Base-by-base conservation (phyloP, 345 rosid species). In the Salix dunnii region DNA sequence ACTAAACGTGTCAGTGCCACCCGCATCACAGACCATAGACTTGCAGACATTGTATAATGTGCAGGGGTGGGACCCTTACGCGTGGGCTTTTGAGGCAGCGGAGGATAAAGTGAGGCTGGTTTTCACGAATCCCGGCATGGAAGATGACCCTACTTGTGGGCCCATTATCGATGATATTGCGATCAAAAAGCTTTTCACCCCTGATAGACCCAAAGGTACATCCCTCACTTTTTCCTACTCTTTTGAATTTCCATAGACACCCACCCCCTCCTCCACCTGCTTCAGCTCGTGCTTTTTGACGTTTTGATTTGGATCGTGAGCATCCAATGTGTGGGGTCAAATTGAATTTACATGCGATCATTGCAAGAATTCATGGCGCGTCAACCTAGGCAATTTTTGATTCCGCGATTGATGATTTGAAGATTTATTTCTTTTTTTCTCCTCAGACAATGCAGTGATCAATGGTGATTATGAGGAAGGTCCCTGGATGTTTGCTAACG, bases 41-140 rank as follows among this genome's bases (percentile, higher is more conserved):
- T 78, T 96, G 71, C 99, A 96, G 81, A 96, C 99, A 7, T 81
- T 96, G 67, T 93, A 96, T 67, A 93, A 82, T 89, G 94, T 96
- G 72, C 98, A 91, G 65, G 99, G 96, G 36, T 96, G 99, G 99
- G 99, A 96, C 88, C 98, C 99, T 0, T 96, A 96, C 78, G 91
- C 97, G 3, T 85, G 88, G 93, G 93, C 97, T 71, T 96, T 96
- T 66, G 90, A 89, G 88, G 98, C 98, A 1, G 83, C 82, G 42
- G 96, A 89, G 25, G 94, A 87, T 72, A 86, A 78, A 51, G 89
- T 74, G 1, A 71, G 36, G 3, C 73, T 96, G 82, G 87, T 84
- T 67, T 96, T 93, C 76, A 85, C 86, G 81, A 96, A 96, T 72
- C 92, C 93, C 33, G 99, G 99, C 28, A 96, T 93, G 99, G 99